A percentile compares a stretch with the other conserved stretches of the same genome.
phyloP scores from a whole-genome alignment of 306 rosid species.

The Cercis canadensis region DNA sequence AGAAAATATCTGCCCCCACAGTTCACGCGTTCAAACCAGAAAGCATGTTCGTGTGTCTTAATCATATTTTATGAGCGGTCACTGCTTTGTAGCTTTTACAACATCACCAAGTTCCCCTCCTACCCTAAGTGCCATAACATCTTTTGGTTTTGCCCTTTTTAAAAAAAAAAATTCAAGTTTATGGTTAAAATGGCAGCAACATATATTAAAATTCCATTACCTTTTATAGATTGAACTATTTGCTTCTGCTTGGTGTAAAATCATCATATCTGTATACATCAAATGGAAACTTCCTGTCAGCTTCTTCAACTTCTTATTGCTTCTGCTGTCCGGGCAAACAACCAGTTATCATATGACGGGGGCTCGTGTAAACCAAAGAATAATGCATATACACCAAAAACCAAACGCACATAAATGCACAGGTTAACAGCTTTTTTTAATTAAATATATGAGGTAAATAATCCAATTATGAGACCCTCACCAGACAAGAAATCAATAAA shows the following conservation, averaged over 20 bases:
- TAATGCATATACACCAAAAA: neutral
- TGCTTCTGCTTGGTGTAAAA: constrained; percentile 3
- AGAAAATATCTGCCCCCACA: neutral
- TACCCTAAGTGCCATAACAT: neutral
- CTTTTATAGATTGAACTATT: constrained; percentile 21
- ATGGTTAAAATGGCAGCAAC: constrained; percentile 8
- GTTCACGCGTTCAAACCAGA: constrained; percentile 28
- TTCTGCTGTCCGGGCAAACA: constrained; percentile 12
- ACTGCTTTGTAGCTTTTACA: no score
- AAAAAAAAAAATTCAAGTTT: constrained; percentile 12
- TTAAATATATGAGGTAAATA: neutral
- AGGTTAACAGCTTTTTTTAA: neutral
- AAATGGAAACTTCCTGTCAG: neutral
- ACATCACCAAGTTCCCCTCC: constrained; percentile 21
- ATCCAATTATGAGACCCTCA: constrained; percentile 15
- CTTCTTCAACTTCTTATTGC: constrained; percentile 30
- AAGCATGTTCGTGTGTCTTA: constrained; percentile 20
- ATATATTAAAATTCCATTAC: neutral
- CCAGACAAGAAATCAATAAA: constrained; percentile 24
- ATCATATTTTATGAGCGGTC: no score
- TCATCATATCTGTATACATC: constrained; percentile 13
- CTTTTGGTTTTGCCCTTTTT: neutral
- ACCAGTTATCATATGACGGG: constrained; percentile 18
- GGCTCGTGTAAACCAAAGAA: constrained; percentile 10
- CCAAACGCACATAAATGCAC: neutral